Evolutionary conservation across 352 stramenopile species (phyloP).

Genomic region (Phytophthora pini): DNA sequence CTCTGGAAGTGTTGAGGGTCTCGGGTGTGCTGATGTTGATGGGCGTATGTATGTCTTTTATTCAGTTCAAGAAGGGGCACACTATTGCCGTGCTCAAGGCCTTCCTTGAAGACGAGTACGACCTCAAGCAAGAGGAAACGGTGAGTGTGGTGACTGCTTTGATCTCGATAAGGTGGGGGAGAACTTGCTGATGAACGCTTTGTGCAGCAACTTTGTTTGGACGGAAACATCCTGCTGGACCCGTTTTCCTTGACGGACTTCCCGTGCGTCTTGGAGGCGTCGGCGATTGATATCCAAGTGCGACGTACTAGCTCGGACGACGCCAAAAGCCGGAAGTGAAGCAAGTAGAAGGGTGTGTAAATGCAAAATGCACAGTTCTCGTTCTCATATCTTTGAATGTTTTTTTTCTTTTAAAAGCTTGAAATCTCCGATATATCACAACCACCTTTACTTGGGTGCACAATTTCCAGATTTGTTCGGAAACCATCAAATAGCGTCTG

Average conservation of each 20-base stretch:
- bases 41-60: not conserved
- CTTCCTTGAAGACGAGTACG: conserved; percentile 64
- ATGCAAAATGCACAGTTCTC: not conserved
- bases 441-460: too few species aligned
- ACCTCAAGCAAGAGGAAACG: conserved; percentile 41
- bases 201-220: conserved; percentile 52
- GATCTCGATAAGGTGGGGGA: not conserved
- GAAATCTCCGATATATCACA: too few species aligned
- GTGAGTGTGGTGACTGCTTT: conserved; percentile 24
- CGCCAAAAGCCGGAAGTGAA: conserved; percentile 38
- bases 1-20: not conserved
- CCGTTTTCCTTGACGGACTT: conserved; percentile 76
- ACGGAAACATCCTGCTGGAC: conserved; percentile 53
- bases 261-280: conserved; percentile 38
- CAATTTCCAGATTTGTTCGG: conserved; percentile 7
- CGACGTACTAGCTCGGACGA: conserved; percentile 20
- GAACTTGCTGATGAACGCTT: not conserved
- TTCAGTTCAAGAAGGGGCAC: conserved; percentile 73
- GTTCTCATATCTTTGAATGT: too few species aligned
- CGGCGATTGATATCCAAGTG: conserved; percentile 53
- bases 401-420: too few species aligned
- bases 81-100: conserved; percentile 66
- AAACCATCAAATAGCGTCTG: not conserved
- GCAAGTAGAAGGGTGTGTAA: not conserved
- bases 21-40: not conserved